Percentiles rank a stretch among this genome's conserved stretches.
Conservation (phyloP, 345 rosid species). For the Rubroshorea leprosula region DNA sequence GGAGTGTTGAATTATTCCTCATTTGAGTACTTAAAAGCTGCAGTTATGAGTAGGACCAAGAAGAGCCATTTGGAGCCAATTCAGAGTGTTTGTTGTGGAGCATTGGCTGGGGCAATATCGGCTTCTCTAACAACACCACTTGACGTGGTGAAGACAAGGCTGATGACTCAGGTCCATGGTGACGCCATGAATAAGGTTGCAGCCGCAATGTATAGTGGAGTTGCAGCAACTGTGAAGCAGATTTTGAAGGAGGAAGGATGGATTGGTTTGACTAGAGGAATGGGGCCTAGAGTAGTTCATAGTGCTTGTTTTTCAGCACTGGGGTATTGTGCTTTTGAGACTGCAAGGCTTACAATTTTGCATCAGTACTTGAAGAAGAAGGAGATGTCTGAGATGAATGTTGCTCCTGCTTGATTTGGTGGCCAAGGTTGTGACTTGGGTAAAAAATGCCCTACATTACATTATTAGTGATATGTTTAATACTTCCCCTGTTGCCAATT, state of each 20-base stretch:
- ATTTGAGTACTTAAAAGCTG: slow-evolving; percentile 81
- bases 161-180: slow-evolving; percentile 75
- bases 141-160: slow-evolving; percentile 88
- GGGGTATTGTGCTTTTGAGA: slow-evolving; percentile 94
- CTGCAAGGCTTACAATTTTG: slow-evolving; percentile 72
- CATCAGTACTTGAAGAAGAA: slow-evolving; percentile 58
- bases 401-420: slow-evolving; percentile 21
- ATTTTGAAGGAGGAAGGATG: slow-evolving; percentile 86
- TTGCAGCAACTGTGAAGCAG: slow-evolving; percentile 53
- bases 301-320: slow-evolving; percentile 89
- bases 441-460: not conserved
- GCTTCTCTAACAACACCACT: slow-evolving; percentile 85
- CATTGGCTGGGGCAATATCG: slow-evolving; percentile 90
- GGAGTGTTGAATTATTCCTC: slow-evolving; percentile 92
- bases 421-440: not conserved
- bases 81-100: slow-evolving; percentile 85
- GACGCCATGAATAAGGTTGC: slow-evolving; percentile 43
- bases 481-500: not conserved
- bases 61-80: slow-evolving; percentile 66
- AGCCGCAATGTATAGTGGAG: slow-evolving; percentile 61
- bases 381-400: slow-evolving; percentile 34
- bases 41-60: slow-evolving; percentile 53
- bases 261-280: slow-evolving; percentile 76
- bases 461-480: not conserved
- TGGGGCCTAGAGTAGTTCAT: slow-evolving; percentile 86